Evolutionary conservation across 2,329 filamentous ascomycete genomes (phyloP).

Genomic region (Exutisphaerella laricina): DNA sequence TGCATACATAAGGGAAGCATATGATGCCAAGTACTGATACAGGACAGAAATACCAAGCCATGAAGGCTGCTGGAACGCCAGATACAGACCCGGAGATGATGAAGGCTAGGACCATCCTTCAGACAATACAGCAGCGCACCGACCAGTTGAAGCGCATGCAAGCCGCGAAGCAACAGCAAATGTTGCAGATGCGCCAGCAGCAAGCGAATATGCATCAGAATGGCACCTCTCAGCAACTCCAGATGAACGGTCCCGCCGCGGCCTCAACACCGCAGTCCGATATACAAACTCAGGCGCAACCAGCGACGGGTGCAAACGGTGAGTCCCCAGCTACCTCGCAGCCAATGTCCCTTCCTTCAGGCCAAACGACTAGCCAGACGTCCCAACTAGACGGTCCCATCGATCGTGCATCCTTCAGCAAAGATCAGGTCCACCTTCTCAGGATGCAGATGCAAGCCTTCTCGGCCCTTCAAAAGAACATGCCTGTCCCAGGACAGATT

Average conservation of each 20-base stretch:
- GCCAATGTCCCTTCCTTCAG: slow-evolving; percentile 11
- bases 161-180: slow-evolving; percentile 26
- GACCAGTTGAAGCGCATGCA: slow-evolving; percentile 47
- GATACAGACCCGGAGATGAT: slow-evolving; percentile 80
- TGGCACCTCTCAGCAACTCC: slow-evolving; percentile 34
- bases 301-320: slow-evolving; percentile 17
- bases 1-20: slow-evolving; percentile 22
- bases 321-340: slow-evolving; percentile 12
- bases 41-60: slow-evolving; percentile 73
- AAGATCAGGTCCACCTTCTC: slow-evolving; percentile 71
- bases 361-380: slow-evolving; percentile 17
- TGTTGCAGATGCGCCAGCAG: slow-evolving; percentile 44
- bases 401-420: slow-evolving; percentile 48
- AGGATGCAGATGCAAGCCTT: slow-evolving; percentile 87
- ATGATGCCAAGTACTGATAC: slow-evolving; percentile 12
- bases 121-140: slow-evolving; percentile 55
- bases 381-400: slow-evolving; percentile 16
- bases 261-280: slow-evolving; percentile 35
- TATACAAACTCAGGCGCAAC: slow-evolving; percentile 16
- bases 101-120: slow-evolving; percentile 71
- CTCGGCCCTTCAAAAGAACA: slow-evolving; percentile 81
- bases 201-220: slow-evolving; percentile 47
- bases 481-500: slow-evolving; percentile 69
- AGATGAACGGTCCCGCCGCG: slow-evolving; percentile 47
- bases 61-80: slow-evolving; percentile 79